Base-by-base conservation (phyloP, 208 protist species). In the Herpetomonas samuelpessoai region DNA sequence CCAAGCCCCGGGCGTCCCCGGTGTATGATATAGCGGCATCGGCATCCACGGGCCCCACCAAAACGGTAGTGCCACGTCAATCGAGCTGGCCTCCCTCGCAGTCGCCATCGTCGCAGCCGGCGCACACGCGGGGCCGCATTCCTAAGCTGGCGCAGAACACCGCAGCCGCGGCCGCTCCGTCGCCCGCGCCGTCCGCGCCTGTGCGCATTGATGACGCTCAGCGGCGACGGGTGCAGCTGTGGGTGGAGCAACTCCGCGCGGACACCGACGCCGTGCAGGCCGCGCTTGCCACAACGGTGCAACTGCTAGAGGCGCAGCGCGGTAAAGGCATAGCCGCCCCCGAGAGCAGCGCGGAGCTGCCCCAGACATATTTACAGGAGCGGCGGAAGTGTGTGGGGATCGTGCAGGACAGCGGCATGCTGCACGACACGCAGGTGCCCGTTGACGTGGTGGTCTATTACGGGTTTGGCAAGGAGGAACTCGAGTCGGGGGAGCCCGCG, bases 391-490 rank as follows among this genome's bases (percentile, higher is more conserved):
- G 83, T 29, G 41, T 83, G 7, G 61, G 72, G 29, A 90, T 88
- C 30, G 55, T 93, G 12, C 57, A 73, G 19, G 63, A 79, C 3
- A 86, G 83, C 28, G 81, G 83, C 27, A 88, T 91, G 81, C 70
- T 93, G 48, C 52, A 76, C 21, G 86, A 93, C 60, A 88, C 74
- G 25, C 68, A 86, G 27, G 63, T 93, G 6, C 86, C 86, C 35
- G 63, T 77, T 31, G 74, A 87, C 25, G 81, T 88, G 9, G 76
- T 83, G 18, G 50, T 79, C 27, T 79, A 82, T 57, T 91, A 86
- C 71, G 71, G 71, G 16, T 75, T 91, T 38, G 62, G 60, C 6
- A 59, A 65, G 47, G 60, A 51, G 12, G 83, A 93, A 59, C 64
- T 93, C 27, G 74, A 87, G 12, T 22, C 45, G n/a, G 63, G 46